Percentiles rank a stretch among this genome's conserved stretches.
These are phyloP conservation scores for Leccinum fibrillosum DNA, from an alignment of 768 basidiomycete species.

Conservation along the genomic window DNA sequence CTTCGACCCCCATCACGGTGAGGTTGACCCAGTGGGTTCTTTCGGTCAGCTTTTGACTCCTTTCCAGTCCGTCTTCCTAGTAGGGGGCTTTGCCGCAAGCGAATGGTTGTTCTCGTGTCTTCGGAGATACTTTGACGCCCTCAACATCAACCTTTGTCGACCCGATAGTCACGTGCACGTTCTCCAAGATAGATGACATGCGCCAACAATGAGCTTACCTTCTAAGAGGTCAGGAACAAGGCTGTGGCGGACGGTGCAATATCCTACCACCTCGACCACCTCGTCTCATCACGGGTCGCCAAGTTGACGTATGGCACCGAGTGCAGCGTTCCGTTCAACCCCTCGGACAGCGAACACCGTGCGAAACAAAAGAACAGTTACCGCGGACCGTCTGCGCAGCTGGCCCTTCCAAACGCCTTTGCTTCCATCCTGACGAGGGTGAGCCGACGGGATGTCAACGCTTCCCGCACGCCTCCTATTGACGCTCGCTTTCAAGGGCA, in stretches of 20 bases:
- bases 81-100: slow-evolving; percentile 53
- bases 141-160: slow-evolving; percentile 43
- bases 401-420: slow-evolving; percentile 39
- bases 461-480: background rate
- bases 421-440: slow-evolving; percentile 44
- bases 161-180: slow-evolving; percentile 56
- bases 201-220: slow-evolving; percentile 10
- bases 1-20: slow-evolving; percentile 34
- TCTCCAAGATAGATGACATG: background rate
- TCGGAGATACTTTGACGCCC: slow-evolving; percentile 34
- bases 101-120: slow-evolving; percentile 47
- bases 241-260: slow-evolving; percentile 54
- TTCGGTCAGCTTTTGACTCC: background rate
- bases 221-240: slow-evolving; percentile 33
- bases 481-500: slow-evolving; percentile 34
- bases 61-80: slow-evolving; percentile 44
- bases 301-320: slow-evolving; percentile 48
- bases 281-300: slow-evolving; percentile 46
- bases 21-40: background rate
- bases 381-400: slow-evolving; percentile 36
- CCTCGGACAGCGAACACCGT: slow-evolving; percentile 39
- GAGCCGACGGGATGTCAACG: background rate
- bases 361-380: slow-evolving; percentile 31
- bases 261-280: slow-evolving; percentile 43
- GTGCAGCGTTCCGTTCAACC: slow-evolving; percentile 35